Evolutionary conservation across 257 asterid genomes (phyloP).

Genomic region (Jasminum sambac): DNA sequence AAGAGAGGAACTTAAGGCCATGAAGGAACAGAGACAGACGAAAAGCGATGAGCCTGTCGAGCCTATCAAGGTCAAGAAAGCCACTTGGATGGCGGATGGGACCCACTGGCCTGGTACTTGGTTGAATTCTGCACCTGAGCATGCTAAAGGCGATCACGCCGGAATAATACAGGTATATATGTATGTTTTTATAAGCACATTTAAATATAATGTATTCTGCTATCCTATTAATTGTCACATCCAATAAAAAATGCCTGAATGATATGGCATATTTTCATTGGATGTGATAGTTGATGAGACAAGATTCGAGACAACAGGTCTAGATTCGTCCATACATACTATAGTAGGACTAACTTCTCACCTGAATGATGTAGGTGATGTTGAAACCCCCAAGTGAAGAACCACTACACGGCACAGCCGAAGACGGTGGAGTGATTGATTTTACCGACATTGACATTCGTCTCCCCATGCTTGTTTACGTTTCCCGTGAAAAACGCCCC

Average conservation of each 20-base stretch:
- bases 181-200: background rate
- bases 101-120: slow-evolving; percentile 92
- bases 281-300: too few relatives aligned
- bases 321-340: too few relatives aligned
- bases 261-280: too few relatives aligned
- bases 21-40: slow-evolving; percentile 63
- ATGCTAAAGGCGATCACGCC: slow-evolving; percentile 75
- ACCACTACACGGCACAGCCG: slow-evolving; percentile 52
- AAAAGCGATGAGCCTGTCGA: slow-evolving; percentile 59
- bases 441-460: slow-evolving; percentile 61
- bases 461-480: slow-evolving; percentile 77
- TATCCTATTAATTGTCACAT: too few relatives aligned
- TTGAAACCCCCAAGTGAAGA: slow-evolving; percentile 83
- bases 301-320: too few relatives aligned
- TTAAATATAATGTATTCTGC: too few relatives aligned
- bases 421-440: slow-evolving; percentile 48
- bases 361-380: slow-evolving; percentile 54
- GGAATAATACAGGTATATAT: slow-evolving; percentile 66
- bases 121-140: slow-evolving; percentile 50
- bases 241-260: too few relatives aligned
- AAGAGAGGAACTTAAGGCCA: slow-evolving; percentile 60
- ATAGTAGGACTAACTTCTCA: too few relatives aligned
- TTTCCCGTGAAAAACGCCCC: slow-evolving; percentile 79
- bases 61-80: slow-evolving; percentile 51
- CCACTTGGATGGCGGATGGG: slow-evolving; percentile 88